Evolutionary conservation across 1,139 yeast genomes (phyloP), one percentile per base, ranked within the genome.

Genomic region (Suhomyces atakaporum): DNA sequence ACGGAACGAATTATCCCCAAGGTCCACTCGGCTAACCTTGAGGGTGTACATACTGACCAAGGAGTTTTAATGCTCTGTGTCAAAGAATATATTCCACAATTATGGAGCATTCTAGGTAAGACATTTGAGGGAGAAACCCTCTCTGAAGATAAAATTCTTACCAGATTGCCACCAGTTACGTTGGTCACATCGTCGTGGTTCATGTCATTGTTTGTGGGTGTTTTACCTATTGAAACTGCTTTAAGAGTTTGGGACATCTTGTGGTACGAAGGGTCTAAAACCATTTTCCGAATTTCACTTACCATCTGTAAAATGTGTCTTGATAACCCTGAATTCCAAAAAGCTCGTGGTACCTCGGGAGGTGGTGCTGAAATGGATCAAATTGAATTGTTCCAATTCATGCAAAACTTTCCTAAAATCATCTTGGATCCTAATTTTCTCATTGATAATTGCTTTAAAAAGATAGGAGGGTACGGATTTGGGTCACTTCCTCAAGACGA

Each of bases 101-200:
- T 89, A 28, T 92, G 97, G 97, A 63, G 65, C 1, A 59, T 70
- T 5, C 58, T 77, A 22, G 76, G 75, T 5, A 65, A 58, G 31
- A 62, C 54, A 14, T 68, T 66, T 38, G 77, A 72, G 28, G 77
- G 77, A 0, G 68, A 65, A 31, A 45, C 54, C 5, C 47, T 73
- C 30, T 65, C 77, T 31, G 82, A 79, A 44, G 89, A 83, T 53
- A 67, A 65, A 38, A 83, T 84, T 36, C 68, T 90, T 33, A 69
- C 79, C 14, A 80, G 84, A 47, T 63, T 89, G 34, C 98, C 98
- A 1, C 96, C 97, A 1, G 79, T 92, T 4, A 86, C 97, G 1
- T 70, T 92, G 28, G 95, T 95, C 46, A 90, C 97, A 0, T 90
- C 97, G 0, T 83, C 96, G 32, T 92, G 98, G 98, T 92, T 92